Conservation (phyloP, 257 asterid species). For the Jasminum sambac region DNA sequence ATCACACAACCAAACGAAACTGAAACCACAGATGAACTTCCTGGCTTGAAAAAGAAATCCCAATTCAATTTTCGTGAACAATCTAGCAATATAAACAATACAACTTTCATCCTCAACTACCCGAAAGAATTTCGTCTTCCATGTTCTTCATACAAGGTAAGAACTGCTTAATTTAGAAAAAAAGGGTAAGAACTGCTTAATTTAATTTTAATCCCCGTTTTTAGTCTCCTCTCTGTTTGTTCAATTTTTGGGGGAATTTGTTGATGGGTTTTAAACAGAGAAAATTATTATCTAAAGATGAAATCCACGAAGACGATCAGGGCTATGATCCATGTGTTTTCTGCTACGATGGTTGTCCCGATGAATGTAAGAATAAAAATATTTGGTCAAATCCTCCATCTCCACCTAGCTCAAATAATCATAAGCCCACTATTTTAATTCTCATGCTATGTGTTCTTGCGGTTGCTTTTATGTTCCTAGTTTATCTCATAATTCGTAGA, state of each 20-base stretch:
- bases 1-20: neutral
- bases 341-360: conserved; percentile 31
- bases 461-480: conserved; percentile 40
- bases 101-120: neutral
- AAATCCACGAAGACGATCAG: neutral
- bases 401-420: conserved; percentile 23
- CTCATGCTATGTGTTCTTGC: conserved; percentile 59
- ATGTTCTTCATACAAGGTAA: conserved; percentile 3
- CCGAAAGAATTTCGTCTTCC: neutral
- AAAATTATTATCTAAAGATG: conserved; percentile 26
- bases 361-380: conserved; percentile 10
- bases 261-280: conserved; percentile 38
- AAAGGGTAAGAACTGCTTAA: neutral
- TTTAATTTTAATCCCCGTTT: neutral
- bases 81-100: conserved; percentile 3
- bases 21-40: conserved; percentile 23
- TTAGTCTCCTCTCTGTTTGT: conserved; percentile 10
- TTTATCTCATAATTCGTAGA: conserved; percentile 44
- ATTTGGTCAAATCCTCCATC: too few species aligned
- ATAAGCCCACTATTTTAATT: conserved; percentile 40
- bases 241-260: neutral
- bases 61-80: neutral
- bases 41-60: conserved; percentile 17
- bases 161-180: neutral
- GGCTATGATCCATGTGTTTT: conserved; percentile 16